Percentiles rank a stretch among this genome's conserved stretches.
These are phyloP conservation scores for Ambrosiella xylebori DNA, from an alignment of 2,329 filamentous ascomycete genomes.

Conservation along the genomic window DNA sequence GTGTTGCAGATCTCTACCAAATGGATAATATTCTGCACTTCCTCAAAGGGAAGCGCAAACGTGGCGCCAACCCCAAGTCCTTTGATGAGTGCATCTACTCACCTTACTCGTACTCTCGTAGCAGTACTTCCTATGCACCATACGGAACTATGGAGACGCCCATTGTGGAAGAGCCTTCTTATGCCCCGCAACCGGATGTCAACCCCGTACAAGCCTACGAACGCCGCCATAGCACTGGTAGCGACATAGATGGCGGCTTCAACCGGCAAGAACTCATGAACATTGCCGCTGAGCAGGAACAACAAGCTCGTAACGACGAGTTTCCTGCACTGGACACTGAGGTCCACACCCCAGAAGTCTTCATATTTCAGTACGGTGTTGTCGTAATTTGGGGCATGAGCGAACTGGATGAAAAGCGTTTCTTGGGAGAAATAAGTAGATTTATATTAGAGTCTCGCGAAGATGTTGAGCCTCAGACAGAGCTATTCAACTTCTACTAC, in stretches of 20 bases:
- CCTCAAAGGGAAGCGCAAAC: slow-evolving; percentile 66
- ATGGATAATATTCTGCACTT: slow-evolving; percentile 82
- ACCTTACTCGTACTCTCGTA: slow-evolving; percentile 62
- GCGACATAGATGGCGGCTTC: slow-evolving; percentile 24
- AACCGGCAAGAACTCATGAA: slow-evolving; percentile 8
- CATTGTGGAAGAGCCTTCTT: slow-evolving; percentile 43
- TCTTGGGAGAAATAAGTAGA: slow-evolving; percentile 83
- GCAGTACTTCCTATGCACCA: slow-evolving; percentile 4
- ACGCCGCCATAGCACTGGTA: slow-evolving; percentile 60
- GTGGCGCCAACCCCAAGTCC: slow-evolving; percentile 70
- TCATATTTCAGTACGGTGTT: slow-evolving; percentile 93
- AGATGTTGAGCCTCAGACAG: slow-evolving; percentile 78
- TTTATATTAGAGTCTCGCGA: slow-evolving; percentile 85
- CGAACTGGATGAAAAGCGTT: slow-evolving; percentile 69
- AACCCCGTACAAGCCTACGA: slow-evolving; percentile 32
- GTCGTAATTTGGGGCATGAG: slow-evolving; percentile 99
- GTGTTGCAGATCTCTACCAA: slow-evolving; percentile 80
- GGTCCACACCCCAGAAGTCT: slow-evolving; percentile 84
- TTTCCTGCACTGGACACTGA: slow-evolving; percentile 65
- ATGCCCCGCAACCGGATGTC: slow-evolving; percentile 38
- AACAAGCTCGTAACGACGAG: neutral
- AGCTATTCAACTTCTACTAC: slow-evolving; percentile 99
- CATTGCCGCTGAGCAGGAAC: slow-evolving; percentile 1
- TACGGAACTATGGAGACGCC: slow-evolving; percentile 39
- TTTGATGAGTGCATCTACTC: slow-evolving; percentile 98